Conservation (phyloP, 73 alveolate genomes). For the Uronychia binucleata region DNA sequence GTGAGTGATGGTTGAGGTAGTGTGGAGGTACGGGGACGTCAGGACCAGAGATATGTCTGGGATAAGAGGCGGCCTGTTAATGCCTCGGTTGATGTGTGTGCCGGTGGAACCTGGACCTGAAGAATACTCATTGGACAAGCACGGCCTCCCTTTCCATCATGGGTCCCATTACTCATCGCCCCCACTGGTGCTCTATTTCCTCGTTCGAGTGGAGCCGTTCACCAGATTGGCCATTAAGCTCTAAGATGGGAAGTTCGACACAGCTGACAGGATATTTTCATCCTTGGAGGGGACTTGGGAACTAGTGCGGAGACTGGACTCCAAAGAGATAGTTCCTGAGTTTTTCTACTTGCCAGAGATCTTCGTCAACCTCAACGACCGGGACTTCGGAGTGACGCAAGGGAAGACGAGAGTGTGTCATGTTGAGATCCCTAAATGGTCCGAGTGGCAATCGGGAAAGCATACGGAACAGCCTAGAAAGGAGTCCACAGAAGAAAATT, state of each 20-base stretch:
- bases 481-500: background rate
- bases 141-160: slow-evolving; percentile 69
- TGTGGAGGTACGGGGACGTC: background rate
- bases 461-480: no score
- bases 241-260: slow-evolving; percentile 91
- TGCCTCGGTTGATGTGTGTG: background rate
- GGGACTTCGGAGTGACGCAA: slow-evolving; percentile 79
- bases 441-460: no score
- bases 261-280: slow-evolving; percentile 88
- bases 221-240: slow-evolving; percentile 85
- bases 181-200: slow-evolving; percentile 85
- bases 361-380: slow-evolving; percentile 56
- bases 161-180: slow-evolving; percentile 96
- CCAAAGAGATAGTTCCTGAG: slow-evolving; percentile 95
- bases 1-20: background rate
- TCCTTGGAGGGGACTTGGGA: slow-evolving; percentile 77
- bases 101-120: background rate
- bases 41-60: no score
- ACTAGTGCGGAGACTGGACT: background rate
- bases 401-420: slow-evolving; percentile 76
- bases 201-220: slow-evolving; percentile 88
- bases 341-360: slow-evolving; percentile 93
- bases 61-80: no score
- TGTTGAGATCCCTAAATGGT: slow-evolving; percentile 81
- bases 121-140: background rate